Evolutionary conservation across 257 asterid species (phyloP).

Genomic region (Solanum rostratum): DNA sequence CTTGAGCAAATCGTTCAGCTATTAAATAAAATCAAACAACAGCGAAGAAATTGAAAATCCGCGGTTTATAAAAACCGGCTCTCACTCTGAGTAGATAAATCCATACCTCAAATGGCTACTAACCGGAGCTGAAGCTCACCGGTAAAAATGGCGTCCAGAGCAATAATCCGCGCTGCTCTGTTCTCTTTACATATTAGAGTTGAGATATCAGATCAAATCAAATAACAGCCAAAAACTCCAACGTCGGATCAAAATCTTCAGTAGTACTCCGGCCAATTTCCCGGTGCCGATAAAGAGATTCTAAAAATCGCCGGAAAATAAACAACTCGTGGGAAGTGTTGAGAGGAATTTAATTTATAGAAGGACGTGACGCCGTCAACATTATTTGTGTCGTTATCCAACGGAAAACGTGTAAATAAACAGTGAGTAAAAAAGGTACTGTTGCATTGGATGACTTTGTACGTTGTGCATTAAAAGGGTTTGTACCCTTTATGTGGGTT

Average conservation of each 20-base stretch:
- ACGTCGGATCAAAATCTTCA: neutral
- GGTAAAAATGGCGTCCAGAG: neutral
- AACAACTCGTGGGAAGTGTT: conserved; percentile 8
- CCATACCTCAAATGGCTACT: neutral
- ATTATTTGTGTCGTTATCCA: conserved; percentile 27
- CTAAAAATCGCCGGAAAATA: neutral
- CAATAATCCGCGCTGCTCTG: neutral
- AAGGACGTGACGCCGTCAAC: conserved; percentile 42
- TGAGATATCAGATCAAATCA: neutral
- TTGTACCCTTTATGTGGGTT: neutral
- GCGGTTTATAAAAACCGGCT: neutral
- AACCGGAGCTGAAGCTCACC: neutral
- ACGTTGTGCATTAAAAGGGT: neutral
- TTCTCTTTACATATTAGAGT: neutral
- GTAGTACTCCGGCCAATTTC: neutral
- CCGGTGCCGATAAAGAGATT: neutral
- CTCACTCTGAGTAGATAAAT: neutral
- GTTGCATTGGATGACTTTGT: neutral
- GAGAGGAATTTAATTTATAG: conserved; percentile 29
- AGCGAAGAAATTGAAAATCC: neutral
- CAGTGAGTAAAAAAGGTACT: neutral
- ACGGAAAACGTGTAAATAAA: conserved; percentile 29
- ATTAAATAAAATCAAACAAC: neutral
- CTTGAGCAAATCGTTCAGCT: neutral
- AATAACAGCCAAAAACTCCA: neutral